Evolutionary conservation across 2,329 filamentous ascomycete genomes (phyloP).

Genomic region (Colletotrichum sp.): DNA sequence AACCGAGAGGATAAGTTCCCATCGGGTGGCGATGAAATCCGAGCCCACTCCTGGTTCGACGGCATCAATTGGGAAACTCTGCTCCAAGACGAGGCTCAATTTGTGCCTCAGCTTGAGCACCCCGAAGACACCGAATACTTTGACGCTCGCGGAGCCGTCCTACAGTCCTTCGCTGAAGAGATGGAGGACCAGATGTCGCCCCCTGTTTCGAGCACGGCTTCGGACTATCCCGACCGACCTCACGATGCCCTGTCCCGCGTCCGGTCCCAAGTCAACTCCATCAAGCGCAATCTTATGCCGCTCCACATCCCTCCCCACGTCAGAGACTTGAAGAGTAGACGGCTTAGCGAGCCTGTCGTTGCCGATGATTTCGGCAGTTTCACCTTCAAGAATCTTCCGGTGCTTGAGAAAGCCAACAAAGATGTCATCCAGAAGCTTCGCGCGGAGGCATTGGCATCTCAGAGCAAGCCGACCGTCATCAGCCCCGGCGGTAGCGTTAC

Average conservation of each 20-base stretch:
- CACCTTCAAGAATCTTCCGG: constrained; percentile 95
- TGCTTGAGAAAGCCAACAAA: constrained; percentile 97
- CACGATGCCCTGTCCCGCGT: constrained; percentile 94
- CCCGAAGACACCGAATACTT: constrained; percentile 99
- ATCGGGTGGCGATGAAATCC: constrained; percentile 90
- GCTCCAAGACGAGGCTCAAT: constrained; percentile 94
- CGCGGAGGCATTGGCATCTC: constrained; percentile 81
- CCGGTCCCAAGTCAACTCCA: constrained; percentile 82
- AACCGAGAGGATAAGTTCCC: constrained; percentile 83
- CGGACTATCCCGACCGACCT: constrained; percentile 85
- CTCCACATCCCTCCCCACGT: constrained; percentile 97
- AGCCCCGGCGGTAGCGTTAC: constrained; percentile 50
- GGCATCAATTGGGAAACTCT: constrained; percentile 89
- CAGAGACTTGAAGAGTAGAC: constrained; percentile 83
- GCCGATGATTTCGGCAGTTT: constrained; percentile 96
- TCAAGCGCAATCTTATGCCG: constrained; percentile 92
- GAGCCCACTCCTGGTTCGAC: constrained; percentile 86
- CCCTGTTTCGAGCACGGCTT: constrained; percentile 69
- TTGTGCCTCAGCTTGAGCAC: constrained; percentile 90
- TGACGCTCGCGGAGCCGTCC: constrained; percentile 86
- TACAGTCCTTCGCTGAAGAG: constrained; percentile 92
- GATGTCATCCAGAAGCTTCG: constrained; percentile 97
- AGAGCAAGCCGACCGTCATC: constrained; percentile 56
- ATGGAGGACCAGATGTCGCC: constrained; percentile 88
- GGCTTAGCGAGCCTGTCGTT: constrained; percentile 87